Percentiles rank a stretch among this genome's conserved stretches.
Evolutionary conservation across 768 basidiomycete species (phyloP).

Genomic region (Hebeloma cylindrosporum): DNA sequence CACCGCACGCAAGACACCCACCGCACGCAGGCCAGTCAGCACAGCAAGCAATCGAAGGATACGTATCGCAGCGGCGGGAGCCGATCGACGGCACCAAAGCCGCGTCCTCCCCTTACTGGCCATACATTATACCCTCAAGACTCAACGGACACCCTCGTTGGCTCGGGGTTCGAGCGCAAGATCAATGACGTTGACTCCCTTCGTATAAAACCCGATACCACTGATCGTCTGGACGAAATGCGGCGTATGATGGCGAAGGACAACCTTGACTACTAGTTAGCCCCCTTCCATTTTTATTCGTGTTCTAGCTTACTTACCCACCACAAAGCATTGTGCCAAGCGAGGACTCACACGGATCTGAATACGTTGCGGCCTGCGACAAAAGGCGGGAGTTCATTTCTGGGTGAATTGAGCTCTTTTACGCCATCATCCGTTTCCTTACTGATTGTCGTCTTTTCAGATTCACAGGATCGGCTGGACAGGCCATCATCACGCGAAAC

Average conservation of each 20-base stretch:
- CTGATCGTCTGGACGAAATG: constrained; percentile 57
- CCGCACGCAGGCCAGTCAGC: constrained; percentile 30
- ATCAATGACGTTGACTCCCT: constrained; percentile 60
- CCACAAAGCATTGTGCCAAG: constrained; percentile 63
- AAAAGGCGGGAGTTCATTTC: constrained; percentile 78
- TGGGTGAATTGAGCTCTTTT: constrained; percentile 46
- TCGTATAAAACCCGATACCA: constrained; percentile 55
- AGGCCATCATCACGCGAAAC: constrained; percentile 65
- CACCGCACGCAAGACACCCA: constrained; percentile 30
- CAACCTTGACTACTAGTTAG: constrained; percentile 74
- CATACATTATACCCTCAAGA: constrained; percentile 53
- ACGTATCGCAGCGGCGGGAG: constrained; percentile 30
- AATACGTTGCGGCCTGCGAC: constrained; percentile 76
- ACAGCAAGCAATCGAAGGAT: constrained; percentile 31
- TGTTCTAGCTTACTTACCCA: constrained; percentile 10
- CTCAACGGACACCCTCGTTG: constrained; percentile 73
- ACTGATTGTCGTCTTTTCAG: constrained; percentile 13
- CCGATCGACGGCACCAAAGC: constrained; percentile 36
- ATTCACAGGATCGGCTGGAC: constrained; percentile 53
- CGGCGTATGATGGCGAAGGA: constrained; percentile 68
- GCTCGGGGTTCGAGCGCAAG: constrained; percentile 71
- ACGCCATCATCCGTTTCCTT: constrained; percentile 4
- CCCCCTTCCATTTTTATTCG: constrained; percentile 17
- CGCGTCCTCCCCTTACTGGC: constrained; percentile 34
- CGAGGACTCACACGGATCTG: constrained; percentile 82